A percentile compares a stretch with the other conserved stretches of the same genome.
Conservation (phyloP, 495 filamentous ascomycete genomes). For the Durotheca rogersii region DNA sequence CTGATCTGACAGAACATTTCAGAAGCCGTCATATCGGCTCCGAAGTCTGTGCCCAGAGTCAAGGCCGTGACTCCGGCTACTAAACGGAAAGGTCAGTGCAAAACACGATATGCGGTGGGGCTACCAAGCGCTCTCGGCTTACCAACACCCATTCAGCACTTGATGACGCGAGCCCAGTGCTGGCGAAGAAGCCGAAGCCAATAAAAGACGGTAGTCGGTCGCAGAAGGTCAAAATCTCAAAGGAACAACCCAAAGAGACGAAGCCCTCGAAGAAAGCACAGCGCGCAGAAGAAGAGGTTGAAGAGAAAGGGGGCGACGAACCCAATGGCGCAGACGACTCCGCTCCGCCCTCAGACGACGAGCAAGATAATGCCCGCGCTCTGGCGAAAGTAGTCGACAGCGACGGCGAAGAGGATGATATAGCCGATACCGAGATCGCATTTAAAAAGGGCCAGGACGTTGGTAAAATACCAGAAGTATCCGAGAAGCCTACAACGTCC, state of each 20-base stretch:
- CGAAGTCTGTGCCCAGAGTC: slow-evolving; percentile 59
- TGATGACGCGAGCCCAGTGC: slow-evolving; percentile 47
- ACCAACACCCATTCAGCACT: slow-evolving; percentile 24
- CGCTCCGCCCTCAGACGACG: slow-evolving; percentile 35
- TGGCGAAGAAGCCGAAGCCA: slow-evolving; percentile 38
- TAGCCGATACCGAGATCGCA: slow-evolving; percentile 54
- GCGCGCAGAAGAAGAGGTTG: slow-evolving; percentile 20
- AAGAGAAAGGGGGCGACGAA: slow-evolving; percentile 34
- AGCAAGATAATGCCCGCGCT: slow-evolving; percentile 53
- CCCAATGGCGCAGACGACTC: slow-evolving; percentile 36
- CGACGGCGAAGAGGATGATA: slow-evolving; percentile 61
- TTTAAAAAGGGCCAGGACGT: slow-evolving; percentile 56
- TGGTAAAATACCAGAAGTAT: slow-evolving; percentile 62
- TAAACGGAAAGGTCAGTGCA: slow-evolving; percentile 54
- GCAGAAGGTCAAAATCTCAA: slow-evolving; percentile 35
- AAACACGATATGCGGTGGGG: neutral
- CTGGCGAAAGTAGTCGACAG: slow-evolving; percentile 77
- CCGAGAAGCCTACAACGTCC: slow-evolving; percentile 59
- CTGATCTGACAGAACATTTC: slow-evolving; percentile 6
- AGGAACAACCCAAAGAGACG: slow-evolving; percentile 27
- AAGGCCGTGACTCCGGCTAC: slow-evolving; percentile 47
- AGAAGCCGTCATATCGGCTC: slow-evolving; percentile 46
- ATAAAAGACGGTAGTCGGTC: slow-evolving; percentile 25
- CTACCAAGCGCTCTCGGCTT: neutral
- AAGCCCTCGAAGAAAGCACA: slow-evolving; percentile 32